A percentile compares a stretch with the other conserved stretches of the same genome.
Conservation (phyloP, 129 eudicot species). For the Cynara cardunculus region DNA sequence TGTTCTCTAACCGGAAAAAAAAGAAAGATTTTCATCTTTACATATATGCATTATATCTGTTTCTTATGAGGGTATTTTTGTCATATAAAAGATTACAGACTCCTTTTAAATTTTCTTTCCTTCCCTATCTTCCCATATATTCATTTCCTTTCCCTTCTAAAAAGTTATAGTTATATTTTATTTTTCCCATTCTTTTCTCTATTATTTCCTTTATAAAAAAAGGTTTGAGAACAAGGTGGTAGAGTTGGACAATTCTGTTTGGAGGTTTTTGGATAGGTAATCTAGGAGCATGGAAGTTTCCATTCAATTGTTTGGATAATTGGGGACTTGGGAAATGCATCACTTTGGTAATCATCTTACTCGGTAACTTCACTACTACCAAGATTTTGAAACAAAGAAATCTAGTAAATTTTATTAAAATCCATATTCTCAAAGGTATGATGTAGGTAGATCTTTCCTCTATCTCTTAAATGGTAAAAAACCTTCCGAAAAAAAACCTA, state of each 20-base stretch:
- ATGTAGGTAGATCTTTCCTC: neutral
- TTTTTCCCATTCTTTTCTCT: too few species aligned
- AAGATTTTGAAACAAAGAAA: constrained; percentile 1
- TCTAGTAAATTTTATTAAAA: neutral
- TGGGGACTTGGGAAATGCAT: constrained; percentile 11
- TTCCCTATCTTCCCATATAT: neutral
- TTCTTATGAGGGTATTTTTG: neutral
- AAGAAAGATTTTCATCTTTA: neutral
- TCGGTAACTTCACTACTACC: neutral
- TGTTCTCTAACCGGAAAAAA: neutral
- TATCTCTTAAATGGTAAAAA: neutral
- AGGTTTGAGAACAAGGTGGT: neutral
- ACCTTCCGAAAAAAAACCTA: neutral
- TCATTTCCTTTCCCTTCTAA: neutral
- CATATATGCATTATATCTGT: neutral
- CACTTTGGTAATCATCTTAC: constrained; percentile 1
- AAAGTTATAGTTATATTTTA: neutral
- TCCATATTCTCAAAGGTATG: neutral
- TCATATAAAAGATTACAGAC: neutral
- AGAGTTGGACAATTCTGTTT: neutral
- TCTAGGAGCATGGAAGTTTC: constrained; percentile 22
- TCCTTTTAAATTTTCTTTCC: neutral
- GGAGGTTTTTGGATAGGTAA: neutral
- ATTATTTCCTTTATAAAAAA: too few species aligned
- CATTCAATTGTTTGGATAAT: constrained; percentile 17